Conservation (phyloP, 768 basidiomycete genomes). For the Ramaria sp. region DNA sequence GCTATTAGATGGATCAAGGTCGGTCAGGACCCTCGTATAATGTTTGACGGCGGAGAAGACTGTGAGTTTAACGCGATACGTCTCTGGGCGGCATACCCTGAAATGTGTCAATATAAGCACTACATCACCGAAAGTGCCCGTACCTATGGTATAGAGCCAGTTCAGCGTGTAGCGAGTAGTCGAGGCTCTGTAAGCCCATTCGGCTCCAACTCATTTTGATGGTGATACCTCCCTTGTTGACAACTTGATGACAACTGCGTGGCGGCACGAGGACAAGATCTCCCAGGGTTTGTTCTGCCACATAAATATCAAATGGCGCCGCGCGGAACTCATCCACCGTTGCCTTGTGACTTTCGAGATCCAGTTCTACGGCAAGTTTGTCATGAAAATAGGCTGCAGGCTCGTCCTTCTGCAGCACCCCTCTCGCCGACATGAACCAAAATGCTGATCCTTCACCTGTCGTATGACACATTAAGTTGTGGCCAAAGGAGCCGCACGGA, state of each 20-base stretch:
- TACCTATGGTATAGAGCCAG: constrained; percentile 74
- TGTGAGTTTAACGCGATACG: constrained; percentile 61
- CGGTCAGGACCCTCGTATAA: constrained; percentile 16
- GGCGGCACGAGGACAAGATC: constrained; percentile 77
- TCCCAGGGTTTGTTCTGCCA: constrained; percentile 63
- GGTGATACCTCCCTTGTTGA: constrained; percentile 71
- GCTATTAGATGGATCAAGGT: neutral
- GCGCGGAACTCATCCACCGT: constrained; percentile 49
- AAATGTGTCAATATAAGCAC: neutral
- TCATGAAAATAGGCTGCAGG: constrained; percentile 46
- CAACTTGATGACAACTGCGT: constrained; percentile 73
- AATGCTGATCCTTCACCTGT: constrained; percentile 62
- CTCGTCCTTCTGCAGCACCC: constrained; percentile 26
- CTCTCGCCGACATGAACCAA: constrained; percentile 77
- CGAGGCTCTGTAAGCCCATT: constrained; percentile 59
- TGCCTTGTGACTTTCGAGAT: constrained; percentile 61
- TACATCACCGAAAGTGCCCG: constrained; percentile 8
- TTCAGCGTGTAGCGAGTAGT: constrained; percentile 55
- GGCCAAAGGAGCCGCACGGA: constrained; percentile 72
- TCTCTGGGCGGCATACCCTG: constrained; percentile 75
- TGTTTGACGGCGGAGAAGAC: constrained; percentile 43
- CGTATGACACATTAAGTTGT: constrained; percentile 80
- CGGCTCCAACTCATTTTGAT: constrained; percentile 82
- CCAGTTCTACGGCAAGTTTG: constrained; percentile 44
- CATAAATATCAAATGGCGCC: constrained; percentile 60